phyloP scores from a whole-genome alignment of 2,329 filamentous ascomycete species.

The Arthroderma sp. region DNA sequence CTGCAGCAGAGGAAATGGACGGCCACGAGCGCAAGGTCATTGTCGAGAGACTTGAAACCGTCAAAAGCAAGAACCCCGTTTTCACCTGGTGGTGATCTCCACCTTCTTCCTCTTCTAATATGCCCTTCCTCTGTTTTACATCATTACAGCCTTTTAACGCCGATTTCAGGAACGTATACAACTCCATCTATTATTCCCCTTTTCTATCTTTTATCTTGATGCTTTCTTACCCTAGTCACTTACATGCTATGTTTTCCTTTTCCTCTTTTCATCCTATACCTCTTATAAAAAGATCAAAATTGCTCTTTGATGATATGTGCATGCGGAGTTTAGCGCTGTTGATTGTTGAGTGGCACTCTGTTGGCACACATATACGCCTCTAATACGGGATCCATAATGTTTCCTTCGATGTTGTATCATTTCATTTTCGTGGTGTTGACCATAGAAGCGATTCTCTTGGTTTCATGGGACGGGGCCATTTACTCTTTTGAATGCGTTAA shows the following conservation, averaged over 20 bases:
- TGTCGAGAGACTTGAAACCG: conserved; percentile 87
- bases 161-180: neutral
- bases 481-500: neutral
- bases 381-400: neutral
- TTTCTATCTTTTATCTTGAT: neutral
- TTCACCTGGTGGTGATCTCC: conserved; percentile 80
- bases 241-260: conserved; percentile 3
- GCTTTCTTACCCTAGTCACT: neutral
- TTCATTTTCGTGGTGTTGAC: conserved; percentile 5
- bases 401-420: conserved; percentile 1
- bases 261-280: conserved; percentile 12
- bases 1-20: conserved; percentile 87
- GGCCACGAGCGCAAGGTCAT: conserved; percentile 86
- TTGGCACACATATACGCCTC: conserved; percentile 1
- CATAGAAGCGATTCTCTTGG: conserved; percentile 3
- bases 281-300: neutral
- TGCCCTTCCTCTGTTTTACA: conserved; percentile 1
- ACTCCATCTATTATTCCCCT: neutral
- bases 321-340: conserved; percentile 5
- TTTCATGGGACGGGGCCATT: neutral
- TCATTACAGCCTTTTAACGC: neutral
- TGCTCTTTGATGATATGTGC: conserved; percentile 4
- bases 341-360: neutral
- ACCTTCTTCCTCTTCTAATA: conserved; percentile 7
- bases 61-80: conserved; percentile 88